These are phyloP conservation scores for Boletus semigastroideus DNA, from an alignment of 1,284 basidiomycete genomes.

Conservation along the genomic window DNA sequence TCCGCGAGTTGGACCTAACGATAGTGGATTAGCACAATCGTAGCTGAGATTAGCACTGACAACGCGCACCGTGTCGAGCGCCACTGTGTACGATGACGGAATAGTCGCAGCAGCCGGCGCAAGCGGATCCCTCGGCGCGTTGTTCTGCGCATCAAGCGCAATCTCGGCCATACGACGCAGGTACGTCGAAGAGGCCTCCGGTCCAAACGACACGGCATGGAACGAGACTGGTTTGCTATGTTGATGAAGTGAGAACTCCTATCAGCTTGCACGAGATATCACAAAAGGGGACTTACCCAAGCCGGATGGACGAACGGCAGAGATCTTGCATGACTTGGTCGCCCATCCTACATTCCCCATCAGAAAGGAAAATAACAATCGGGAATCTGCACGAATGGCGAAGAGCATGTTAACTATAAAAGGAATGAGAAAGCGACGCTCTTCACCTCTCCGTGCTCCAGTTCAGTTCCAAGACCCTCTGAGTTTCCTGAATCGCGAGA, in stretches of 20 bases:
- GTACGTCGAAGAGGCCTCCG: constrained; percentile 29
- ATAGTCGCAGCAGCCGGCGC: constrained; percentile 37
- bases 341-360: constrained; percentile 49
- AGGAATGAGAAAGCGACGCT: background rate
- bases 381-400: constrained; percentile 40
- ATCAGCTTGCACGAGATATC: background rate
- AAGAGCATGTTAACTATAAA: background rate
- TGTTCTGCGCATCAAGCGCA: constrained; percentile 48
- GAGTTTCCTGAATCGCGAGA: constrained; percentile 40
- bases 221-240: constrained; percentile 58
- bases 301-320: constrained; percentile 45
- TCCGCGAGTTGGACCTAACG: constrained; percentile 49
- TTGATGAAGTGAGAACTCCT: background rate
- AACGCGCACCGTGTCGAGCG: constrained; percentile 51
- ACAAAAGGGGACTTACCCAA: constrained; percentile 39
- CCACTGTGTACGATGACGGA: constrained; percentile 52
- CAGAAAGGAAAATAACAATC: constrained; percentile 63
- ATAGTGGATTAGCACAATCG: background rate
- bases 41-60: background rate
- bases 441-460: constrained; percentile 58
- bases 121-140: constrained; percentile 46
- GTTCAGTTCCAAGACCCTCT: constrained; percentile 42
- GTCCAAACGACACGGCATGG: constrained; percentile 59
- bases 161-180: constrained; percentile 55
- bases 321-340: constrained; percentile 47